Evolutionary conservation across 495 filamentous ascomycete genomes (phyloP).

Genomic region (Entonaema liquescens): DNA sequence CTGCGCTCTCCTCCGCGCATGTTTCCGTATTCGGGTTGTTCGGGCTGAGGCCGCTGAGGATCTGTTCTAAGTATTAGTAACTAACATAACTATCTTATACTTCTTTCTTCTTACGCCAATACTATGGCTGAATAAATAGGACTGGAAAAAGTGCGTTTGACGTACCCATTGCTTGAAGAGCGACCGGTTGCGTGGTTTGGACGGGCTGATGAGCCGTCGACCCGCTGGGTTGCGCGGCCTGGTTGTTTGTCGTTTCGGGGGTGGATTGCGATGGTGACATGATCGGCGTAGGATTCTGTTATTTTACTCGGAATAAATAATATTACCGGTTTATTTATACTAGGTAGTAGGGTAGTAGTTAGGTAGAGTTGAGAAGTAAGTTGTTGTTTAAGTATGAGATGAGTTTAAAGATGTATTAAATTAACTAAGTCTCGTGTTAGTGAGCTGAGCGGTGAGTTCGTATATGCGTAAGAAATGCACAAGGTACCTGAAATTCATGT

Average conservation of each 20-base stretch:
- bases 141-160: background rate
- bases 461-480: background rate
- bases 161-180: constrained; percentile 50
- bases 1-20: constrained; percentile 52
- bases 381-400: constrained; percentile 1
- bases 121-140: background rate
- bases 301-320: background rate
- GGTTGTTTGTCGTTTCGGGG: constrained; percentile 5
- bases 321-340: background rate
- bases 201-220: constrained; percentile 19
- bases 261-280: constrained; percentile 30
- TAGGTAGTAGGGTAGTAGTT: constrained; percentile 7
- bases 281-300: constrained; percentile 3
- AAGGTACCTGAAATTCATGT: background rate
- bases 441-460: constrained; percentile 11
- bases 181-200: constrained; percentile 45
- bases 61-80: constrained; percentile 40
- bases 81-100: background rate
- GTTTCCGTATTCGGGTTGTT: constrained; percentile 42
- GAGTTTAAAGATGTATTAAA: background rate
- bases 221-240: constrained; percentile 15
- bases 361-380: background rate
- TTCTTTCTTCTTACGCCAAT: background rate
- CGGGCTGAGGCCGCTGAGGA: constrained; percentile 49
- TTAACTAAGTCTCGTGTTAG: background rate